Percentiles rank a stretch among this genome's conserved stretches.
These are phyloP conservation scores for Mucor sp. DNA, from an alignment of 371 early-diverging fungal genomes.

Conservation along the genomic window DNA sequence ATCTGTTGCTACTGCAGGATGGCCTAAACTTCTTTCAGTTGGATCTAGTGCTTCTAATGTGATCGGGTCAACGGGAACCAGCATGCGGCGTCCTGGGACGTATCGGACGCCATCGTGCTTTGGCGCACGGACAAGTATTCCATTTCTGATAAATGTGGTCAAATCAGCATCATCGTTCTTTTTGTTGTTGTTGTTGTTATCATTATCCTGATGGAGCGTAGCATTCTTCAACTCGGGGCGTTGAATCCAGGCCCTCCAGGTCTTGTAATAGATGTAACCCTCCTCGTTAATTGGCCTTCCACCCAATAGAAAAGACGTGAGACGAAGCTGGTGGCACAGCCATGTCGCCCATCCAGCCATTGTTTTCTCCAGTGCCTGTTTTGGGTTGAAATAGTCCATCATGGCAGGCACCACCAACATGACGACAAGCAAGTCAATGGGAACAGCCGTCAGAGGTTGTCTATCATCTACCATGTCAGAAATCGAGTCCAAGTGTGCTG, in stretches of 20 bases:
- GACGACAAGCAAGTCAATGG: slow-evolving; percentile 73
- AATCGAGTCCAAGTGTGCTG: no score
- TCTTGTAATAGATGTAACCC: slow-evolving; percentile 9
- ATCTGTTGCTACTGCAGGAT: slow-evolving; percentile 27
- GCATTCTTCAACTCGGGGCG: background rate
- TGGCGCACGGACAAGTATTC: slow-evolving; percentile 56
- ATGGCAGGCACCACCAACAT: slow-evolving; percentile 67
- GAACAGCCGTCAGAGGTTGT: slow-evolving; percentile 67
- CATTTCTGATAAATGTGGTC: slow-evolving; percentile 1
- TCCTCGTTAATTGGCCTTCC: slow-evolving; percentile 60
- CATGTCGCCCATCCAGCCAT: slow-evolving; percentile 63
- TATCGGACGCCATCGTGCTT: slow-evolving; percentile 26
- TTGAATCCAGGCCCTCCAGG: slow-evolving; percentile 14
- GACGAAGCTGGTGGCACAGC: slow-evolving; percentile 59
- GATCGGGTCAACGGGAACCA: slow-evolving; percentile 16
- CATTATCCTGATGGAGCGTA: background rate
- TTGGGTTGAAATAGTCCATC: slow-evolving; percentile 52
- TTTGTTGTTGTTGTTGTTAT: background rate
- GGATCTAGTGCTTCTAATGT: slow-evolving; percentile 13
- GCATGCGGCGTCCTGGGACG: slow-evolving; percentile 12
- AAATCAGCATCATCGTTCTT: background rate
- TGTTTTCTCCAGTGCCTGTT: slow-evolving; percentile 33
- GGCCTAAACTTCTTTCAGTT: slow-evolving; percentile 58
- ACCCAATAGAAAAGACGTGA: slow-evolving; percentile 82
- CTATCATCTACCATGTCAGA: slow-evolving; percentile 23